Base-by-base conservation (phyloP, 2,329 filamentous ascomycete species). In the Emmonsiellopsis sp. region DNA sequence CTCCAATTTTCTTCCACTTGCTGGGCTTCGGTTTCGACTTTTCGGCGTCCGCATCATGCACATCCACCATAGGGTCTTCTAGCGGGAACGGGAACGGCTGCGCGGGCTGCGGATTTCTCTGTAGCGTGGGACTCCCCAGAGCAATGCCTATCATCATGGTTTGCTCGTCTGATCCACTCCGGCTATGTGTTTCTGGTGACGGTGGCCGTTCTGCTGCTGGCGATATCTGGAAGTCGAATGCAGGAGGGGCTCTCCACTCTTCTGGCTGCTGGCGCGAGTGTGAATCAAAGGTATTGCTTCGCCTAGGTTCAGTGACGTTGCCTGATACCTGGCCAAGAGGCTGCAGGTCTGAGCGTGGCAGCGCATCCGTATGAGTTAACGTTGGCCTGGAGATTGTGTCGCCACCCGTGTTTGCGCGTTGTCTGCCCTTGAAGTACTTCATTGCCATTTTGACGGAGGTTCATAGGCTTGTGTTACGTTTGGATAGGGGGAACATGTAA, bases 101-200 rank as follows among this genome's bases (percentile, higher is more conserved):
- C 9, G 13, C 6, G 26, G 34, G 20, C 20, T 44, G 42, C 9
- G 7, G 10, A 6, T 31, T n/a, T 16, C 42, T 52, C 31, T 45
- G 15, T 58, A 67, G 59, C 11, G 76, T 72, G 26, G 86, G 86
- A 62, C 85, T 89, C 34, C 86, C 86, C 53, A 89, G 70, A 1
- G 86, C 86, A 77, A 90, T 84, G 8, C 87, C 87, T 57, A 90
- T 89, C 60, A 73, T 76, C 56, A 90, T 89, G 59, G 73, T 76
- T 56, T 73, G 70, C 44, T 74, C 73, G 7, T 72, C 69, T 7
- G 55, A 55, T 34, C 59, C 57, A 37, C 57, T 54, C 16, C 60
- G 58, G 10, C 57, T 53, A 7, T 46, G 50, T 3, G 56, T 50
- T 2, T 56, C 57, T 0, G 57, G 55, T n/a, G 55, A 55, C 7